phyloP scores from a whole-genome alignment of 768 basidiomycete species.

The Punctularia strigosozonata region DNA sequence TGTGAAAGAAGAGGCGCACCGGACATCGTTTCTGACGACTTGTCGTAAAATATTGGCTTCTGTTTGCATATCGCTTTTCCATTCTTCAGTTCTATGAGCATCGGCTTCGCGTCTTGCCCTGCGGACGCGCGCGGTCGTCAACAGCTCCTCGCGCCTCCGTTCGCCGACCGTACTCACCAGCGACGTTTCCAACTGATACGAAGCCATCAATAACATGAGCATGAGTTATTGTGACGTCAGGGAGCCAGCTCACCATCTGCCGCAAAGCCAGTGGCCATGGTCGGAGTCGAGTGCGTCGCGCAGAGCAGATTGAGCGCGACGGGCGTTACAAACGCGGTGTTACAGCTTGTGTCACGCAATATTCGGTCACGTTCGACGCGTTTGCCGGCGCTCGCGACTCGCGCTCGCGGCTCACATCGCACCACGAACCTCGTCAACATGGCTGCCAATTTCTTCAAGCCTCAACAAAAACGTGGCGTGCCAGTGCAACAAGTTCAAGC shows the following conservation, averaged over 20 bases:
- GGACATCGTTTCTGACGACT: constrained; percentile 72
- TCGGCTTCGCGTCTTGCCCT: constrained; percentile 28
- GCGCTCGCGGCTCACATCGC: constrained; percentile 1
- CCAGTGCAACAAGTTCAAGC: constrained; percentile 17
- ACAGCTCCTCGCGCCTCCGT: too few species aligned
- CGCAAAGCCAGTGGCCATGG: too few species aligned
- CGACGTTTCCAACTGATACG: too few species aligned
- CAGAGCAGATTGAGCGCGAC: too few species aligned
- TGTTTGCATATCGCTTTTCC: constrained; percentile 70
- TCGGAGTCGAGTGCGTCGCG: too few species aligned
- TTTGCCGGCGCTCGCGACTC: constrained; percentile 29
- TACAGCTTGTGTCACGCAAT: too few species aligned
- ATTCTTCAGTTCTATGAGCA: constrained; percentile 58
- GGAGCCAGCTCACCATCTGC: too few species aligned
- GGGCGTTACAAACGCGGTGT: too few species aligned
- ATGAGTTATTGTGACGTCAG: too few species aligned
- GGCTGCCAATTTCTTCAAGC: constrained; percentile 47
- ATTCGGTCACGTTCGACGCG: constrained; percentile 27
- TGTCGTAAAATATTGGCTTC: constrained; percentile 63
- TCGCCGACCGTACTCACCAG: too few species aligned
- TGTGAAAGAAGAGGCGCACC: constrained; percentile 30
- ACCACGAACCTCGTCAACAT: constrained; percentile 28
- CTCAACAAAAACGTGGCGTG: constrained; percentile 24
- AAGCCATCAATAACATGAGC: too few species aligned
- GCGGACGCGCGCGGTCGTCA: constrained; percentile 11